Base-by-base conservation (phyloP, 129 eudicot species). In the Saposhnikovia divaricata region DNA sequence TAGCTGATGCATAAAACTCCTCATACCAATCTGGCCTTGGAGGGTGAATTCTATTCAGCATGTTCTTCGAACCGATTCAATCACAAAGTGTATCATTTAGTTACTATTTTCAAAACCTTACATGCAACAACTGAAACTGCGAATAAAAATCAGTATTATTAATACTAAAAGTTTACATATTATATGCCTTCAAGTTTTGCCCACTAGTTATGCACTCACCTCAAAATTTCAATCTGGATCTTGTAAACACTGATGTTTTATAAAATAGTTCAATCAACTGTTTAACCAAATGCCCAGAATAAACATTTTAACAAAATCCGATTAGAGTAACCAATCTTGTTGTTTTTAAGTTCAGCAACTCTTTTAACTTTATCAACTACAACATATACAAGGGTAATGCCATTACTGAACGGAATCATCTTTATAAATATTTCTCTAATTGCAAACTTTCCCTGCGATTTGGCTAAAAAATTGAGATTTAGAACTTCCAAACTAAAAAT, bases 21-120 rank as follows among this genome's bases (percentile, higher is more conserved):
- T 94, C 97, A 25, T 94, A 94, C 96, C 98, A 94, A 80, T 91
- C 98, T 3, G 98, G 91, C 78, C 90, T 88, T 50, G 93, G 91
- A 84, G 98, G 98, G 78, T 86, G 98, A 86, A 94, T 74, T 78
- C 87, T 86, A 50, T 87, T 89, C 84, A 94, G 55, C 91, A 87
- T 85, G 71, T 66, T 87, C 98, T 94, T 79, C 83, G 80, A 79
- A 65, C 83, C 72, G 15, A 31, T 12, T 23, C 47, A 80, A 14
- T 59, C 10, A 74, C 4, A 25, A 12, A 4, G 28, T 9, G 31
- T 39, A 3, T 15, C 47, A 42, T 7, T 72, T 71, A 18, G 13
- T 21, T 72, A 72, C 6, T 9, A 72, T 9, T 6, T 21, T 9
- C 6, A 3, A 19, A 7, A 19, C 0, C 2, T 39, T 71, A 5